Evolutionary conservation across 805 yeast species (phyloP), one percentile per base, ranked within the genome.

Genomic region (Myxozyma neglecta): DNA sequence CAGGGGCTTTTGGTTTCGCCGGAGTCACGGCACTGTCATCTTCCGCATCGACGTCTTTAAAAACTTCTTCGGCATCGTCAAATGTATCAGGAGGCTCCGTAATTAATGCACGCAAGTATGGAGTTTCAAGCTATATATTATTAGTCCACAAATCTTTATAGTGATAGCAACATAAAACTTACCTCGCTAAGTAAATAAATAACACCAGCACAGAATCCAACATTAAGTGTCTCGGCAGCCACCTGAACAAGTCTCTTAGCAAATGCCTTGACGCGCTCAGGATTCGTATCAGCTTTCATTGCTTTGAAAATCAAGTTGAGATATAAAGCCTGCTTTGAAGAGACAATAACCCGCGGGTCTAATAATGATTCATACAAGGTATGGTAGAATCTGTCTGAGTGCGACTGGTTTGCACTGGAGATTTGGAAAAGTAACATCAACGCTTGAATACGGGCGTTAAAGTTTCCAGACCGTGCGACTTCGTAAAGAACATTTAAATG

Each of bases 371-470:
- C 98, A 74, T 94, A 94, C 56, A 94, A 79, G 0, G 97, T 90
- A 72, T 90, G 83, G 79, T 85, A 93, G 73, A 82, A 94, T 72
- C 98, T 82, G 54, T 76, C 79, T 6, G 72, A 61, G 8, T 70
- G 70, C 35, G 57, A 53, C 32, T 66, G 69, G 65, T 88, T 88
- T 56, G 83, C 79, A 53, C 81, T 73, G 18, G 90, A 82, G 64
- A 94, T 88, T 71, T 90, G 97, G 73, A 87, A 85, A 56, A 94
- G 85, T 70, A 94, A 83, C 40, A 88, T 86, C 68, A 94, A 81
- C 0, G 98, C 96, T 77, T 94, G 99, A 29, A 94, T 86, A 13
- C 96, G 87, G 1, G 99, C 93, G 74, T 90, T 90, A 79, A 93
- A 92, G 73, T 94, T 94, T 32, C 96, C 85, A 16, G 97, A 87